Evolutionary conservation across 2,329 filamentous ascomycete species (phyloP).

Genomic region (Dothistroma septosporum): DNA sequence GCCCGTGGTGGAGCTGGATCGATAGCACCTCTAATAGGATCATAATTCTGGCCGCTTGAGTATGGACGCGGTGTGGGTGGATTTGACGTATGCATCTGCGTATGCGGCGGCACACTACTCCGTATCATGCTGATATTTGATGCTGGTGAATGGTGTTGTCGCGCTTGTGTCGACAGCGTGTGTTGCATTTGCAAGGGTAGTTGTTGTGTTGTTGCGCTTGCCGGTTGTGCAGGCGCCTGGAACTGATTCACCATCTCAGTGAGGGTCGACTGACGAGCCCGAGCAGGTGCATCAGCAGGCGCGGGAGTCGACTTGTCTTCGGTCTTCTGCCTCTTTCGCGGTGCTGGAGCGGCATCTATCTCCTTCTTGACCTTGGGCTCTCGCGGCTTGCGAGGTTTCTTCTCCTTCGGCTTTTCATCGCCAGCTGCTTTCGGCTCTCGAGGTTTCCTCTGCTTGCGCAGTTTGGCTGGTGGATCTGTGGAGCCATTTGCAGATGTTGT

Average conservation of each 20-base stretch:
- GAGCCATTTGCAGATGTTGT: slow-evolving; percentile 32
- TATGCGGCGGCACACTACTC: slow-evolving; percentile 39
- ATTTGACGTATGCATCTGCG: slow-evolving; percentile 37
- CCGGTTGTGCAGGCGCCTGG: slow-evolving; percentile 21
- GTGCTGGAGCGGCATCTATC: slow-evolving; percentile 34
- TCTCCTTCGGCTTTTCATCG: slow-evolving; percentile 41
- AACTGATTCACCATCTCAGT: slow-evolving; percentile 38
- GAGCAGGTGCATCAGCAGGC: slow-evolving; percentile 19
- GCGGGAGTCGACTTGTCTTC: slow-evolving; percentile 31
- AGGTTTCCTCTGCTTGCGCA: slow-evolving; percentile 40
- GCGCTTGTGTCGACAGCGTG: slow-evolving; percentile 25
- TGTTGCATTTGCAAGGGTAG: slow-evolving; percentile 14
- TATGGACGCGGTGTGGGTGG: slow-evolving; percentile 42
- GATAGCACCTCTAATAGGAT: slow-evolving; percentile 73
- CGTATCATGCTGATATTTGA: slow-evolving; percentile 14
- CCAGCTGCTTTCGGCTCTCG: slow-evolving; percentile 31
- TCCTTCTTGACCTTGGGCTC: slow-evolving; percentile 45
- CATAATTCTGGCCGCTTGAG: slow-evolving; percentile 78
- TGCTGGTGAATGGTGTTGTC: slow-evolving; percentile 18
- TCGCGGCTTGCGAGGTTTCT: slow-evolving; percentile 44
- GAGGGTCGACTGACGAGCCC: slow-evolving; percentile 39
- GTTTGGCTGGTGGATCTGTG: slow-evolving; percentile 37
- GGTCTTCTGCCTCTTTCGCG: slow-evolving; percentile 49
- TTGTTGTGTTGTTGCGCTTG: slow-evolving; percentile 17
- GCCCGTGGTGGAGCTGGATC: slow-evolving; percentile 27